phyloP scores from a whole-genome alignment of 192 early-diverging fungal genomes.

The Cladochytrium replicatum region DNA sequence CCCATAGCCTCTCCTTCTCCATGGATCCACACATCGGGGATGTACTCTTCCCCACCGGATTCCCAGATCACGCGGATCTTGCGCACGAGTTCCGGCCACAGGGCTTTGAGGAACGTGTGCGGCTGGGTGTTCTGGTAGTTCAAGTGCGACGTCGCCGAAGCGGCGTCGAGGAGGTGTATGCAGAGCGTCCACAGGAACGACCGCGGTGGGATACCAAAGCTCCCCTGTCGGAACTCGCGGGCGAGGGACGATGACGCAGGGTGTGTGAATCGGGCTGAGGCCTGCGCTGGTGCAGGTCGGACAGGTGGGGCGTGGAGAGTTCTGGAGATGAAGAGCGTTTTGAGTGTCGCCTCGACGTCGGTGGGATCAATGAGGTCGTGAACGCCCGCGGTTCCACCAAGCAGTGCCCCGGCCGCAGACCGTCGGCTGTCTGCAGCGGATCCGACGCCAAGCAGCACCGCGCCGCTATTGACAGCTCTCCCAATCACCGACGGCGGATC shows the following conservation, averaged over 20 bases:
- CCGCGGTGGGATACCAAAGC: too few relatives aligned
- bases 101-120: slow-evolving; percentile 3
- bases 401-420: too few relatives aligned
- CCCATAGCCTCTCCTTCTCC: slow-evolving; percentile 4
- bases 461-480: too few relatives aligned
- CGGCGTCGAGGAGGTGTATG: slow-evolving; percentile 9
- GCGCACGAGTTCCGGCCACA: slow-evolving; percentile 11
- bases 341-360: slow-evolving; percentile 12
- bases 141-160: slow-evolving; percentile 6
- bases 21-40: slow-evolving; percentile 14
- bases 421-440: too few relatives aligned
- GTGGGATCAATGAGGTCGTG: slow-evolving; percentile 6
- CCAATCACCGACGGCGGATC: too few relatives aligned
- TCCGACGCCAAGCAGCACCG: too few relatives aligned
- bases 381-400: too few relatives aligned
- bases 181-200: slow-evolving; percentile 7
- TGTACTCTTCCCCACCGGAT: slow-evolving; percentile 5
- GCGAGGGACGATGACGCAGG: too few relatives aligned
- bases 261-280: too few relatives aligned
- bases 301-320: neutral
- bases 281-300: too few relatives aligned
- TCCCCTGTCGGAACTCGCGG: too few relatives aligned
- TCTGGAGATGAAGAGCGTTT: neutral
- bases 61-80: slow-evolving; percentile 12
- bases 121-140: slow-evolving; percentile 2